Conservation (phyloP, 2,329 filamentous ascomycete species). For the Fusarium ambrosium region DNA sequence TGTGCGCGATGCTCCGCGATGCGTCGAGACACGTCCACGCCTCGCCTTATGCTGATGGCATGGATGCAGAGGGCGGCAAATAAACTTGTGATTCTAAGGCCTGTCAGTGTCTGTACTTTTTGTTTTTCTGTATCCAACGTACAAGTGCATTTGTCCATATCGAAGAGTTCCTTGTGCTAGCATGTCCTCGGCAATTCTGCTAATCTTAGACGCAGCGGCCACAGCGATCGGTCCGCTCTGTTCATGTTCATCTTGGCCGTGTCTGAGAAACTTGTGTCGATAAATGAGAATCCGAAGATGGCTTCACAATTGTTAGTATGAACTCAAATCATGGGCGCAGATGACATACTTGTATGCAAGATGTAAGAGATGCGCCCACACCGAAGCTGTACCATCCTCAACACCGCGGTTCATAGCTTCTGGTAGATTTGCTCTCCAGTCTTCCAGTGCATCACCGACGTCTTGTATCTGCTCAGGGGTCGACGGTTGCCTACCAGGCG, state of each 20-base stretch:
- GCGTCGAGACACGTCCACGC: constrained; percentile 49
- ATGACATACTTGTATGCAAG: constrained; percentile 53
- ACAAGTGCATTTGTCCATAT: constrained; percentile 57
- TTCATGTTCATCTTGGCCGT: constrained; percentile 44
- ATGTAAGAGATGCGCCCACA: constrained; percentile 55
- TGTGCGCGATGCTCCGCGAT: constrained; percentile 56
- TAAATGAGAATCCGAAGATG: constrained; percentile 55
- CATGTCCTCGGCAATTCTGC: constrained; percentile 56
- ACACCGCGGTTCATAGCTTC: constrained; percentile 47
- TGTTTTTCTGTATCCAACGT: constrained; percentile 1
- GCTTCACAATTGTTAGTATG: constrained; percentile 26
- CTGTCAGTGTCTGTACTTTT: background rate
- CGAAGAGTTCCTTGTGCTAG: constrained; percentile 51
- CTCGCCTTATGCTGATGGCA: constrained; percentile 53
- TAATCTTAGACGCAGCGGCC: constrained; percentile 52
- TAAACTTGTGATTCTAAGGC: constrained; percentile 52
- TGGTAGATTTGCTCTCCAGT: constrained; percentile 53
- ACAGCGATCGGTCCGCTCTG: constrained; percentile 49
- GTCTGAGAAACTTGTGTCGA: constrained; percentile 50
- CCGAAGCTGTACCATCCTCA: constrained; percentile 52
- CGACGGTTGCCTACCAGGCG: constrained; percentile 50
- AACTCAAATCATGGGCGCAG: background rate
- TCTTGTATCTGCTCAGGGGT: constrained; percentile 46
- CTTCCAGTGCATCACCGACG: constrained; percentile 50
- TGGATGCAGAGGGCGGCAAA: constrained; percentile 57